Base-by-base conservation (phyloP, 305 asterid genomes). In the Stenogyne calaminthoides region DNA sequence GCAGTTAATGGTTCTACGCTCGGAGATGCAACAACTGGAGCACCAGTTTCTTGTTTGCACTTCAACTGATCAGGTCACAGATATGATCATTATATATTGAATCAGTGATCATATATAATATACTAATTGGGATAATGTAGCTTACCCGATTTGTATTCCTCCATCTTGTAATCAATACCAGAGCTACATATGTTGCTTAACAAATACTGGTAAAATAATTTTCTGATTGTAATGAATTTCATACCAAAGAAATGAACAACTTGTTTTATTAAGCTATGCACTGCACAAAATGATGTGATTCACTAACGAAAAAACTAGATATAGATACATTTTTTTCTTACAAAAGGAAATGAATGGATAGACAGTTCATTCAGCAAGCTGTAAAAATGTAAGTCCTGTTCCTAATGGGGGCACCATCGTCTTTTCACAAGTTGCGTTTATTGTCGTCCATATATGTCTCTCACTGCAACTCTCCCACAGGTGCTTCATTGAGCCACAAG, bases 401-500 rank as follows among this genome's bases (percentile, higher is more conserved):
- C 20, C 20, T 47, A 63, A 32, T 47, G 47, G 57, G 57, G 49
- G 67, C 20, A 49, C 14, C 1, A 15, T 73, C 52, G 8, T 32
- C 27, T 18, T 29, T 20, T 44, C 32, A 55, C 71, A 42, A 59
- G 54, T 51, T 34, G 58, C 32, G 34, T 42, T 32, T 32, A 27
- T 29, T 60, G 70, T 34, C 37, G 27, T 68, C 58, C 40, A 7
- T 75, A 59, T 47, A 47, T 20, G 36, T 7, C 15, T 47, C 32
- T 87, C 76, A 95, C 78, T 88, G 95, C 87, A 95, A 73, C 85
- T 95, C 99, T 55, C 99, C 98, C 73, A 95, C 98, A 2, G 97
- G 99, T 39, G 98, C 99, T 77, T 95, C 98, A 64, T 88, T 93
- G 64, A 95, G 97, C 99, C 97, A 95, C 77, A 95, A 76, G 85